phyloP scores from a whole-genome alignment of 2,329 filamentous ascomycete genomes.

The Zasmidium cellare region DNA sequence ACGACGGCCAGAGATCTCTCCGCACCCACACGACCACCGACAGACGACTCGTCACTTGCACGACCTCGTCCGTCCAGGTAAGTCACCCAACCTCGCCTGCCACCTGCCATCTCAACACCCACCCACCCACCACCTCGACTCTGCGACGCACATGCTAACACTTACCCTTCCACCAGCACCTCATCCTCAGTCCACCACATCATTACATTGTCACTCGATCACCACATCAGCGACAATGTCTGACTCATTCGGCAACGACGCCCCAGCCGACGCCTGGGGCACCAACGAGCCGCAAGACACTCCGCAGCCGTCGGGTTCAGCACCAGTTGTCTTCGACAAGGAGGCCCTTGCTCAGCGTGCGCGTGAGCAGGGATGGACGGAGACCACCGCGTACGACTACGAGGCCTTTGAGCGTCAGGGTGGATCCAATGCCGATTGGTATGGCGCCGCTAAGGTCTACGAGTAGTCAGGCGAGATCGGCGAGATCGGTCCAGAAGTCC shows the following conservation, averaged over 20 bases:
- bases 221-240: background rate
- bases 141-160: too few species aligned
- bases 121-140: too few species aligned
- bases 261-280: background rate
- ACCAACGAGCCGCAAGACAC: background rate
- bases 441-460: constrained; percentile 65
- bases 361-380: constrained; percentile 30
- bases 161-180: too few species aligned
- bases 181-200: too few species aligned
- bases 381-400: constrained; percentile 30
- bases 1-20: too few species aligned
- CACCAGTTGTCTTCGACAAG: background rate
- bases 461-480: constrained; percentile 84
- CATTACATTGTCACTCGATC: background rate
- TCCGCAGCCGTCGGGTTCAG: background rate
- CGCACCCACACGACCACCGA: too few species aligned
- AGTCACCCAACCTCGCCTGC: too few species aligned
- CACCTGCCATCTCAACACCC: too few species aligned
- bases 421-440: constrained; percentile 43
- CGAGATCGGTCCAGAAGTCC: constrained; percentile 73
- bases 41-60: too few species aligned
- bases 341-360: constrained; percentile 8
- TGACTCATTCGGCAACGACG: background rate
- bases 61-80: too few species aligned
- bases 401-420: constrained; percentile 21